A percentile compares a stretch with the other conserved stretches of the same genome.
phyloP scores from a whole-genome alignment of 1,139 yeast species.

The Zygotorulaspora mrakii region DNA sequence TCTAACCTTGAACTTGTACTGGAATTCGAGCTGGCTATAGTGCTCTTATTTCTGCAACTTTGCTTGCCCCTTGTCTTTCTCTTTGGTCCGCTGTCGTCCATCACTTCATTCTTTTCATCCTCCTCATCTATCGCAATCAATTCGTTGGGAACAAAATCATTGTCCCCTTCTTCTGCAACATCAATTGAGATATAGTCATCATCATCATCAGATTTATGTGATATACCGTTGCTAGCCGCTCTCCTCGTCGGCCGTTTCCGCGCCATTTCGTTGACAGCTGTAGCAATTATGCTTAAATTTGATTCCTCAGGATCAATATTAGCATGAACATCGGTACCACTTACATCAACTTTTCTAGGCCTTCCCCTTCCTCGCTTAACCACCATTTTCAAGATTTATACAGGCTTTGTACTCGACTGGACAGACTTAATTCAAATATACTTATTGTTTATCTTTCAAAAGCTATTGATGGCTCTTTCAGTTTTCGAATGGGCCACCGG shows the following conservation, averaged over 20 bases:
- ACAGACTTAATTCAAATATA: no score
- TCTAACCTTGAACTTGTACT: constrained; percentile 17
- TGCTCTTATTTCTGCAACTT: not conserved
- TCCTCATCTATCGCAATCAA: constrained; percentile 18
- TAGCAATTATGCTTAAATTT: constrained; percentile 10
- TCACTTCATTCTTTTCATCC: constrained; percentile 15
- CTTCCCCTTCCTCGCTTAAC: constrained; percentile 17
- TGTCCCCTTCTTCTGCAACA: constrained; percentile 11
- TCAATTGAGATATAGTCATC: constrained; percentile 1
- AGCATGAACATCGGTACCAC: constrained; percentile 4
- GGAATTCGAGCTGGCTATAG: constrained; percentile 2
- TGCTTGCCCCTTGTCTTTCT: constrained; percentile 8
- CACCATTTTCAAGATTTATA: not conserved
- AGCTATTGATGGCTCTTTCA: constrained; percentile 6
- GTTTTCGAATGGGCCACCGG: constrained; percentile 10
- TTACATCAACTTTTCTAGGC: constrained; percentile 13
- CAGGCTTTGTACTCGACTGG: not conserved
- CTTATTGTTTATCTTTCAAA: not conserved
- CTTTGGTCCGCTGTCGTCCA: constrained; percentile 1
- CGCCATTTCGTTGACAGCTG: constrained; percentile 13
- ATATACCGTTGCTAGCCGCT: constrained; percentile 2
- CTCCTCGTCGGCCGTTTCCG: constrained; percentile 8
- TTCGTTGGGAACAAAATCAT: constrained; percentile 15
- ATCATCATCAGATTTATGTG: not conserved
- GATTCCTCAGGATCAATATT: constrained; percentile 5